Evolutionary conservation across 768 basidiomycete species (phyloP), one percentile per base, ranked within the genome.

Genomic region (Calvatia gigantea): DNA sequence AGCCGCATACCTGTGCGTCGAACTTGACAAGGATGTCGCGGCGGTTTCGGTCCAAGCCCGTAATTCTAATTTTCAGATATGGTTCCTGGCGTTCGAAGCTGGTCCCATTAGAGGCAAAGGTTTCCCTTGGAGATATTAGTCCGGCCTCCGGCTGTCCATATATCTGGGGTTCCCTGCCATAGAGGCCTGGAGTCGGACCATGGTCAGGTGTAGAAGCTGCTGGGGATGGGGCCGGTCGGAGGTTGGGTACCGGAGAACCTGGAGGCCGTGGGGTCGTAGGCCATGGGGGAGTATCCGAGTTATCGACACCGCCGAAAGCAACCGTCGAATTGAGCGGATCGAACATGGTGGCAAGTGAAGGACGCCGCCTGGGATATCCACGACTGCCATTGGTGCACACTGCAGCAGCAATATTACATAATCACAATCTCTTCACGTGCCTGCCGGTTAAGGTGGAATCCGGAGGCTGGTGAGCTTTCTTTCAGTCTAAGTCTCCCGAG

Each of bases 11-110:
- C 80, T 96, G 93, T 14, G 94, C 94, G 70, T 99, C 97, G 59
- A 99, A 84, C 67, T 92, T 87, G 67, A 99, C 79, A 66, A 98
- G 82, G 59, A 97, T 87, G 65, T 99, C 97, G 64, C 95, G 81
- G 70, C 94, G 79, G 75, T 98, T 98, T 71, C 97, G 82, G 72
- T 99, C 97, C 65, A 99, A 69, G 12, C 87, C 90, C 15, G 91
- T 89, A 59, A 99, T 89, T 65, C 93, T 80, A 44, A 96, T 91
- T 65, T 92, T 80, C 57, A 99, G 77, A 69, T 92, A 97, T 23
- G 91, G 90, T 62, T 89, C 91, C 27, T 71, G 75, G 71, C 81
- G 88, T 74, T 93, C 91, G 61, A 80, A 88, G 57, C 75, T 84
- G 29, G 74, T 67, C 4, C 91, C 91, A 66, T 90, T 91, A 0